phyloP scores from a whole-genome alignment of 805 yeast species.

The Starmerella roubikii region DNA sequence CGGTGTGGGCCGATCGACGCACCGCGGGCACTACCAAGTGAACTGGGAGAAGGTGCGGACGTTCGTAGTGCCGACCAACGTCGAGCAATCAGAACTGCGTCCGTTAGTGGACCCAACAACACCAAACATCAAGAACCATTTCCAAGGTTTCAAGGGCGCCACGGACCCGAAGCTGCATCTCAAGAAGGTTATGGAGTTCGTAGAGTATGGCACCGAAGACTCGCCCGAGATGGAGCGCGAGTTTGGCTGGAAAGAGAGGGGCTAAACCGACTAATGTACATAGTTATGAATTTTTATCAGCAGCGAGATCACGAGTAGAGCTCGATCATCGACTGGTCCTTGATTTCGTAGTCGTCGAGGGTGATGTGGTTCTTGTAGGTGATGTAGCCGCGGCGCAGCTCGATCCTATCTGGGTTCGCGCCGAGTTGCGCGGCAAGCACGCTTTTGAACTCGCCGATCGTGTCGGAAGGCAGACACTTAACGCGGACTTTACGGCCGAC shows the following conservation, averaged over 20 bases:
- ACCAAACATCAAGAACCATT: conserved; percentile 56
- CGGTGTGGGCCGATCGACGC: conserved; percentile 74
- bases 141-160: conserved; percentile 56
- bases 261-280: conserved; percentile 9
- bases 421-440: conserved; percentile 75
- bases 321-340: conserved; percentile 77
- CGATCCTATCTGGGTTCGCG: conserved; percentile 45
- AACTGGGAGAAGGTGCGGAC: conserved; percentile 83
- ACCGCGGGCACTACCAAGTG: conserved; percentile 59
- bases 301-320: too few relatives aligned
- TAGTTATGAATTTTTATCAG: background rate
- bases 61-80: conserved; percentile 60
- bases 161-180: conserved; percentile 61
- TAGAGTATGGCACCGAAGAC: conserved; percentile 46
- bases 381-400: conserved; percentile 74
- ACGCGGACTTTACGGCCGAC: conserved; percentile 80
- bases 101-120: conserved; percentile 68
- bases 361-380: conserved; percentile 80
- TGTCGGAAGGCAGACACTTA: conserved; percentile 70
- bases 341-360: conserved; percentile 88
- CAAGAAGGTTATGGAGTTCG: conserved; percentile 58
- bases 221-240: conserved; percentile 21
- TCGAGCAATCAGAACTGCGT: conserved; percentile 33
- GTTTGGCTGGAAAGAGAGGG: conserved; percentile 21
- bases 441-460: conserved; percentile 81